A percentile compares a stretch with the other conserved stretches of the same genome.
phyloP scores from a whole-genome alignment of 2,329 filamentous ascomycete genomes.

The Trichoderma cornu-damae region DNA sequence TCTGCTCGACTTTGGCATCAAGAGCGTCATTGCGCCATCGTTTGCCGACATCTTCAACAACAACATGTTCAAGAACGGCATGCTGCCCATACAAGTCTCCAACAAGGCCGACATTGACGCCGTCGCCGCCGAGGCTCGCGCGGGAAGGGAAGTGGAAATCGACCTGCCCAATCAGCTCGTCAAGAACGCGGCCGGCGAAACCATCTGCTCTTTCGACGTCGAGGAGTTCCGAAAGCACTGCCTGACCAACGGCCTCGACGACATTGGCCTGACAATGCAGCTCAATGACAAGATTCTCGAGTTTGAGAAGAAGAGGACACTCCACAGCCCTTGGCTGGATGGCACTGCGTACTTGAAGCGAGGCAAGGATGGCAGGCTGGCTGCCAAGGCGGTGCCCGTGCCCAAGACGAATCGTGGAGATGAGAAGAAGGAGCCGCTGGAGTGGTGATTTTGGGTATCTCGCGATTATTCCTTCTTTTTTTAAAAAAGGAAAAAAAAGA shows the following conservation, averaged over 20 bases:
- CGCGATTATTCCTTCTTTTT: neutral
- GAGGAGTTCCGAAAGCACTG: conserved; percentile 95
- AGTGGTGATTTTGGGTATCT: conserved; percentile 60
- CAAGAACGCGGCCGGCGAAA: conserved; percentile 67
- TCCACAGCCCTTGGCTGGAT: conserved; percentile 85
- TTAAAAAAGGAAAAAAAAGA: too few relatives aligned
- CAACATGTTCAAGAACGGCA: conserved; percentile 99
- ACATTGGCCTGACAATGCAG: conserved; percentile 92
- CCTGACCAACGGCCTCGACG: conserved; percentile 85
- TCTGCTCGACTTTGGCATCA: conserved; percentile 92
- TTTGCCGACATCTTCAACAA: conserved; percentile 85
- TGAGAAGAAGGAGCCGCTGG: conserved; percentile 75
- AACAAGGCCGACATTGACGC: conserved; percentile 61
- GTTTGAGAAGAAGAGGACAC: conserved; percentile 73
- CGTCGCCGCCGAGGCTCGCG: conserved; percentile 71
- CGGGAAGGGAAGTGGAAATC: conserved; percentile 79
- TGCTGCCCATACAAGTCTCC: conserved; percentile 78
- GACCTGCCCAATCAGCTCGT: conserved; percentile 82
- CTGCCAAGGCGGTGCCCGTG: conserved; percentile 60
- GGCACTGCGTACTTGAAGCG: conserved; percentile 73
- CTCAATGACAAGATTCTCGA: conserved; percentile 80
- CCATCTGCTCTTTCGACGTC: conserved; percentile 75
- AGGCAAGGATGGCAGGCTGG: conserved; percentile 50
- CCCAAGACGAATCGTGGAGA: conserved; percentile 87
- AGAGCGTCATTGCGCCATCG: conserved; percentile 83